A percentile compares a stretch with the other conserved stretches of the same genome.
Conservation (phyloP, 2,329 filamentous ascomycete genomes). For the Clarireedia sp. region DNA sequence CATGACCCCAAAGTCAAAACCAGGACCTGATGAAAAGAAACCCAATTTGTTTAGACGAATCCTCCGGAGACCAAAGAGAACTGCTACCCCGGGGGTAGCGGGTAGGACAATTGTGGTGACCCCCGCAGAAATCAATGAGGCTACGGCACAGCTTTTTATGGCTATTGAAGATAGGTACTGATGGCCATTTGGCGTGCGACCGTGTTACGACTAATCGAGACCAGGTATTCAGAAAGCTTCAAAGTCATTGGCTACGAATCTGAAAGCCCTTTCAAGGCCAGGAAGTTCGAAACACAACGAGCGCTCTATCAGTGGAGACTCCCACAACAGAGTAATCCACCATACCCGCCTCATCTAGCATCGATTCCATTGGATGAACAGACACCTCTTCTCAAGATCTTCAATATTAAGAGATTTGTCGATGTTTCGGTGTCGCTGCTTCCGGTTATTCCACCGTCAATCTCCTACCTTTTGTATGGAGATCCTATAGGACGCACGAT, state of each 20-base stretch:
- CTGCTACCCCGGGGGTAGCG: too few relatives aligned
- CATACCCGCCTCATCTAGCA: constrained; percentile 27
- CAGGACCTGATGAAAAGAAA: background rate
- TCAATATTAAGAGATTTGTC: constrained; percentile 23
- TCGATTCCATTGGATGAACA: constrained; percentile 22
- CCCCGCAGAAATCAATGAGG: constrained; percentile 2
- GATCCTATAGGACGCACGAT: constrained; percentile 10
- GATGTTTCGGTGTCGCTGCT: constrained; percentile 20
- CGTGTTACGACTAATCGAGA: background rate
- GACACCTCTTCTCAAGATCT: constrained; percentile 21
- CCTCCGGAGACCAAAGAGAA: constrained; percentile 1
- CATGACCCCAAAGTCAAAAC: background rate
- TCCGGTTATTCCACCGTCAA: constrained; percentile 16
- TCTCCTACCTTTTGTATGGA: constrained; percentile 7
- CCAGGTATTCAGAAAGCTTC: background rate
- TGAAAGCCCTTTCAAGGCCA: background rate
- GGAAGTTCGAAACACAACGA: constrained; percentile 6
- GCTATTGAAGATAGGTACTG: background rate
- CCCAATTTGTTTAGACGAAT: constrained; percentile 1
- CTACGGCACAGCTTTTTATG: background rate
- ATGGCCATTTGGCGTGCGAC: background rate
- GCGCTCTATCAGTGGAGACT: constrained; percentile 9
- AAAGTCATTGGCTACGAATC: background rate
- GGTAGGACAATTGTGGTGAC: background rate
- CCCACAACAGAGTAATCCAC: background rate